These are phyloP conservation scores for Petunia secreta DNA, from an alignment of 257 asterid genomes.

Conservation along the genomic window DNA sequence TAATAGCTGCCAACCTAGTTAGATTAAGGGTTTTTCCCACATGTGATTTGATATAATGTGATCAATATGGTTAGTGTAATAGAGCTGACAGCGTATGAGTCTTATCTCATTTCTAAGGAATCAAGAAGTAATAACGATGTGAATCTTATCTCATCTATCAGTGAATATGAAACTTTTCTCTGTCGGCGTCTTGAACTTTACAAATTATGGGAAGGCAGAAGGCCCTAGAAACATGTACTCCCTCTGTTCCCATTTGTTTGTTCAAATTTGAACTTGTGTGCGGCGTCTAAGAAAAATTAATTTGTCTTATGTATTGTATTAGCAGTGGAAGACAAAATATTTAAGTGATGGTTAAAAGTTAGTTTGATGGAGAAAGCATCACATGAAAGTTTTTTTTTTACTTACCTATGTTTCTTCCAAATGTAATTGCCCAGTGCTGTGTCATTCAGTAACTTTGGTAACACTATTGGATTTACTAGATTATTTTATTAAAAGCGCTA, in stretches of 20 bases:
- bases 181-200: slow-evolving; percentile 9
- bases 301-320: not conserved
- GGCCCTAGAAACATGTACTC: not conserved
- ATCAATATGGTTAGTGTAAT: not conserved
- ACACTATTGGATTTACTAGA: slow-evolving; percentile 2
- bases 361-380: slow-evolving; percentile 3
- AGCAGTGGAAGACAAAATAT: not conserved
- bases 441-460: not conserved
- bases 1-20: not conserved
- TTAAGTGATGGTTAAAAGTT: not conserved
- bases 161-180: not conserved
- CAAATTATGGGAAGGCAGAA: slow-evolving; percentile 1
- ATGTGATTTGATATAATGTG: not conserved
- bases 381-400: not conserved
- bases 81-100: not conserved
- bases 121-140: not conserved
- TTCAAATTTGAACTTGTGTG: not conserved
- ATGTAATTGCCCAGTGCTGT: not conserved
- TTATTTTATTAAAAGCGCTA: not conserved
- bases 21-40: not conserved
- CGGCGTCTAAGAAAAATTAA: not conserved
- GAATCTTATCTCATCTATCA: not conserved
- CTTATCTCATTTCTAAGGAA: not conserved
- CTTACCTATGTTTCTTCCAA: slow-evolving; percentile 19
- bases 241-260: not conserved